Base-by-base conservation (phyloP, 2,329 filamentous ascomycete species). In the Colletotrichum somersetense region DNA sequence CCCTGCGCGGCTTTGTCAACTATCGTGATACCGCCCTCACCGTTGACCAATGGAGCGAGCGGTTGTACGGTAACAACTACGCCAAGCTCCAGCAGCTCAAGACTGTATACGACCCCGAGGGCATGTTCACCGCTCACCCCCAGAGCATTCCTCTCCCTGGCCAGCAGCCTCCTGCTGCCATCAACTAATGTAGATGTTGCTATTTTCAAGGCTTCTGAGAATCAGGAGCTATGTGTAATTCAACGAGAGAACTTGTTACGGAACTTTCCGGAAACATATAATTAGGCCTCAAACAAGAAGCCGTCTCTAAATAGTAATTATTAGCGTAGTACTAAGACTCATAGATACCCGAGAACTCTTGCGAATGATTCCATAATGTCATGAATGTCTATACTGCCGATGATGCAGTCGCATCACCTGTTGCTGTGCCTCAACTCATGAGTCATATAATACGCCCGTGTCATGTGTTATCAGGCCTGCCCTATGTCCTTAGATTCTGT, bases 1-100 rank as follows among this genome's bases (percentile, higher is more conserved):
- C 73, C 1, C 73, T 74, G 1, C 73, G 73, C 38, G 66, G 70
- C 55, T 74, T 74, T 38, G 71, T 73, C 30, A 74, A 74, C 73
- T 74, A 74, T 71, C 66, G 62, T 23, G 73, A 74, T 55, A 71
- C 73, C 0, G 71, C 71, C 10, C 63, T 74, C 6, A 40, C 66
- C 30, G 66, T 67, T 2, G 59, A 66, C 35, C 70, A 73, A 59
- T 74, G 71, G 71, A 74, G 73, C 64, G 61, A 67, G 62, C 66
- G 71, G 6, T 63, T 74, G n/a, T 74, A 73, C 59, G 66, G 66
- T 56, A 44, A 63, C 46, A 74, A 73, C 61, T 74, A 67, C 33
- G 63, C 63, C 50, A 71, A 59, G 42, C 63, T 74, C 10, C 66
- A 71, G 67, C 38, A 66, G 66, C 26, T 74, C 40, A 74, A 74